Percentiles rank a stretch among this genome's conserved stretches.
Conservation (phyloP, 1,139 yeast species). For the Hyphopichia fennica region DNA sequence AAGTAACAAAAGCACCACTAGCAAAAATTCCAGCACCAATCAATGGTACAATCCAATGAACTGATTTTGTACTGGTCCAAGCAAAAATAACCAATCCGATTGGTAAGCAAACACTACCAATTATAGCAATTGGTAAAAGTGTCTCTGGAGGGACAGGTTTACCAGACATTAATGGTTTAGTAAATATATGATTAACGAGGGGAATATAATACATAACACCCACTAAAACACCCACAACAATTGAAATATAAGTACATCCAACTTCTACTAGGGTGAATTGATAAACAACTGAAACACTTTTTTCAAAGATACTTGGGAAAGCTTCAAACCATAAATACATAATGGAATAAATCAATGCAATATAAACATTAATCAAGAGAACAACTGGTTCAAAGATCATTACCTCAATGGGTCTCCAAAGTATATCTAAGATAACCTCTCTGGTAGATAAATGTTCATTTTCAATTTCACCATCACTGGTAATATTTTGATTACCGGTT, state of each 20-base stretch:
- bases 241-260: slow-evolving; percentile 22
- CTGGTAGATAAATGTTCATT: slow-evolving; percentile 25
- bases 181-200: slow-evolving; percentile 15
- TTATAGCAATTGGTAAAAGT: slow-evolving; percentile 51
- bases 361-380: slow-evolving; percentile 28
- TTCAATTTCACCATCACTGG: slow-evolving; percentile 44
- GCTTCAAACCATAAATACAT: slow-evolving; percentile 37
- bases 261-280: slow-evolving; percentile 29
- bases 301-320: no score
- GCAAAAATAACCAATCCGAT: slow-evolving; percentile 32
- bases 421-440: slow-evolving; percentile 21
- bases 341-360: slow-evolving; percentile 30
- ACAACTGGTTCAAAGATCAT: slow-evolving; percentile 33
- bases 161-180: slow-evolving; percentile 27
- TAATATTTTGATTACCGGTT: slow-evolving; percentile 43
- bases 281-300: no score
- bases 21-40: slow-evolving; percentile 30
- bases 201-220: slow-evolving; percentile 24
- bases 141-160: slow-evolving; percentile 58
- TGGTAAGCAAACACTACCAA: slow-evolving; percentile 30
- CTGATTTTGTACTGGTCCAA: slow-evolving; percentile 26
- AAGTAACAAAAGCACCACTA: slow-evolving; percentile 29
- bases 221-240: slow-evolving; percentile 18
- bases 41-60: slow-evolving; percentile 35
- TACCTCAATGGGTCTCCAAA: slow-evolving; percentile 34